A percentile compares a stretch with the other conserved stretches of the same genome.
phyloP scores from a whole-genome alignment of 768 basidiomycete genomes.

The Calocera viscosa region DNA sequence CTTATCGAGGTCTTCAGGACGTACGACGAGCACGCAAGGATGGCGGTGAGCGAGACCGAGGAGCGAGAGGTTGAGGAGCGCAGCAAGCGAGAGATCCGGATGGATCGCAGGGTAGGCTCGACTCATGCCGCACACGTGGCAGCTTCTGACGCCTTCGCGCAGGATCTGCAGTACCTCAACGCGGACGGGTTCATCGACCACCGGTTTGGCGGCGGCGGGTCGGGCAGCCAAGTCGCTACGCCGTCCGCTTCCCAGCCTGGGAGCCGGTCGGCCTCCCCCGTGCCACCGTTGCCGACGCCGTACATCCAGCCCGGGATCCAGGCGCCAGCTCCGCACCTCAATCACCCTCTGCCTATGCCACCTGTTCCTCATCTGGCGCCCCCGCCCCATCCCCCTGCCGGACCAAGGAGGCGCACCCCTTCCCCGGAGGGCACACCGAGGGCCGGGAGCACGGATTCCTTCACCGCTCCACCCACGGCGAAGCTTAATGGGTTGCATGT shows the following conservation, averaged over 20 bases:
- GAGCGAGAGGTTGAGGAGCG: slow-evolving; percentile 53
- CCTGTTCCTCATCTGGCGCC: slow-evolving; percentile 20
- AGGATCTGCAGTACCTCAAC: slow-evolving; percentile 19
- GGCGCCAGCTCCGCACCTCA: slow-evolving; percentile 19
- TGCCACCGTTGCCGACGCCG: slow-evolving; percentile 19
- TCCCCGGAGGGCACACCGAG: background rate
- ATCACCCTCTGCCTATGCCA: slow-evolving; percentile 28
- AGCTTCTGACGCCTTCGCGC: background rate
- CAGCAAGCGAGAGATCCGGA: slow-evolving; percentile 53
- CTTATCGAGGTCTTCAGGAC: slow-evolving; percentile 55
- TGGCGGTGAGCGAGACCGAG: slow-evolving; percentile 42
- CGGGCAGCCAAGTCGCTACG: slow-evolving; percentile 24
- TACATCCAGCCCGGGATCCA: slow-evolving; percentile 8
- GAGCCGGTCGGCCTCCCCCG: slow-evolving; percentile 25
- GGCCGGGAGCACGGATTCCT: background rate
- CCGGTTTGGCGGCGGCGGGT: slow-evolving; percentile 8
- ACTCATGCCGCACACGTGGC: background rate
- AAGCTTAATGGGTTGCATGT: slow-evolving; percentile 8
- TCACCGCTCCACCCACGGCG: background rate
- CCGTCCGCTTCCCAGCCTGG: slow-evolving; percentile 24
- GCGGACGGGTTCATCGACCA: slow-evolving; percentile 19
- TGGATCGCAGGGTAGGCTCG: slow-evolving; percentile 50
- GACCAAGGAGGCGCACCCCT: slow-evolving; percentile 9
- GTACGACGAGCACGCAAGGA: slow-evolving; percentile 63
- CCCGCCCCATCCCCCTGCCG: slow-evolving; percentile 7